Base-by-base conservation (phyloP, 345 rosid species). In the Microcos paniculata region DNA sequence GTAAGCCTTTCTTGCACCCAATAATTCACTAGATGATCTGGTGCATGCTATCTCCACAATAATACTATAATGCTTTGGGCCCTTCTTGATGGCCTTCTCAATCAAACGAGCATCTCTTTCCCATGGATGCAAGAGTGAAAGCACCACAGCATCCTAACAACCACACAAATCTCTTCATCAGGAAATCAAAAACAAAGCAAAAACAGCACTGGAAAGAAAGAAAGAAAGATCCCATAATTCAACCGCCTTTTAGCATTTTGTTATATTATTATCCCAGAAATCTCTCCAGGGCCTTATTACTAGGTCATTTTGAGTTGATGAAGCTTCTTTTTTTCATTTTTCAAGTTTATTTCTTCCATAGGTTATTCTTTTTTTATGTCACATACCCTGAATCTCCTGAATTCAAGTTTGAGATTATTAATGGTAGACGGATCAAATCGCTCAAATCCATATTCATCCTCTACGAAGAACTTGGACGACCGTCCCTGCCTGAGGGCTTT, bases 41-140 rank as follows among this genome's bases (percentile, higher is more conserved):
- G 96, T 89, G 80, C 98, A 90, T 6, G 99, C 88, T 4, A 91
- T 82, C 86, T 96, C 98, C 8, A 87, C 90, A 3, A 91, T 88
- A 64, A 87, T 78, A 56, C 79, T 83, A 74, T 88, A 88, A 6
- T 84, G 75, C 19, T 85, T 75, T 15, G 88, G 80, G 2, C 91
- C 92, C 62, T 88, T 85, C 35, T 14, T 78, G 71, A 96, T 78
- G 15, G 97, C 89, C 62, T 90, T 89, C 76, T 87, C 85, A 51
- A 90, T 40, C 83, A 90, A 73, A 66, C 97, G 91, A 1, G 99
- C 99, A 71, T 93, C 99, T 79, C 97, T 91, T 83, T 96, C 97
- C 97, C 98, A 92, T 9, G 96, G 96, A 77, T 96, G 97, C 94
- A 85, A 85, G 1, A 92, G 72, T 90, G 92, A 87, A 52, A 90